Percentiles rank a stretch among this genome's conserved stretches.
These are phyloP conservation scores for Dryas octopetala DNA, from an alignment of 306 rosid genomes.

Conservation along the genomic window DNA sequence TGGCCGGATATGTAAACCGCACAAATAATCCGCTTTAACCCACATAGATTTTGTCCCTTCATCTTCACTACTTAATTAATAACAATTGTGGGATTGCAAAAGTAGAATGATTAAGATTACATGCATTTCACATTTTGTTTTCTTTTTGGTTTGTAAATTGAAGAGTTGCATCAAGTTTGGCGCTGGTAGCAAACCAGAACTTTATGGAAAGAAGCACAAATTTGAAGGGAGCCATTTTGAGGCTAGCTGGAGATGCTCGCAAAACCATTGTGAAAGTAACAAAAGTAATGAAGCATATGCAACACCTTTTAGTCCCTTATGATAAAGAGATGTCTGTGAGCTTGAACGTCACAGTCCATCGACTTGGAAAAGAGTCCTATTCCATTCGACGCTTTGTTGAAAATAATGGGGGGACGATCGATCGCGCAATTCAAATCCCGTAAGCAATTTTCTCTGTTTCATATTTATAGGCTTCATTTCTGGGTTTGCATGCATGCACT, in stretches of 20 bases:
- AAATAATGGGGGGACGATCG: slow-evolving; percentile 36
- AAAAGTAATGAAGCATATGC: slow-evolving; percentile 47
- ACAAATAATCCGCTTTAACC: too few species aligned
- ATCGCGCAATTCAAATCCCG: slow-evolving; percentile 50
- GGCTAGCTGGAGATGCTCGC: slow-evolving; percentile 52
- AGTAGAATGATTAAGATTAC: too few species aligned
- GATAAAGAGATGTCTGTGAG: slow-evolving; percentile 35
- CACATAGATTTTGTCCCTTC: too few species aligned
- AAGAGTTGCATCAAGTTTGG: slow-evolving; percentile 66
- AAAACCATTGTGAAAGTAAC: slow-evolving; percentile 39
- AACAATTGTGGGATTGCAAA: too few species aligned
- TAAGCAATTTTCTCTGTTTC: slow-evolving; percentile 29
- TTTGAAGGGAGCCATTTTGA: slow-evolving; percentile 45
- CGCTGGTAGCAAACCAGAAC: slow-evolving; percentile 39
- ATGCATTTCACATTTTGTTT: neutral
- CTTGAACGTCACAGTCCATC: slow-evolving; percentile 42
- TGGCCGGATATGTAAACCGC: too few species aligned
- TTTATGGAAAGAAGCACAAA: slow-evolving; percentile 42
- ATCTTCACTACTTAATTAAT: too few species aligned
- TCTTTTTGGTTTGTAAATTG: neutral
- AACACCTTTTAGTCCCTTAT: slow-evolving; percentile 55
- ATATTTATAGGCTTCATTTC: neutral
- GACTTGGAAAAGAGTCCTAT: slow-evolving; percentile 44
- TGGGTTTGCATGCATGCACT: neutral
- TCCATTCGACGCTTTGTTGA: slow-evolving; percentile 43